Conservation (phyloP, 2,329 filamentous ascomycete genomes). For the Talaromyces sp. region DNA sequence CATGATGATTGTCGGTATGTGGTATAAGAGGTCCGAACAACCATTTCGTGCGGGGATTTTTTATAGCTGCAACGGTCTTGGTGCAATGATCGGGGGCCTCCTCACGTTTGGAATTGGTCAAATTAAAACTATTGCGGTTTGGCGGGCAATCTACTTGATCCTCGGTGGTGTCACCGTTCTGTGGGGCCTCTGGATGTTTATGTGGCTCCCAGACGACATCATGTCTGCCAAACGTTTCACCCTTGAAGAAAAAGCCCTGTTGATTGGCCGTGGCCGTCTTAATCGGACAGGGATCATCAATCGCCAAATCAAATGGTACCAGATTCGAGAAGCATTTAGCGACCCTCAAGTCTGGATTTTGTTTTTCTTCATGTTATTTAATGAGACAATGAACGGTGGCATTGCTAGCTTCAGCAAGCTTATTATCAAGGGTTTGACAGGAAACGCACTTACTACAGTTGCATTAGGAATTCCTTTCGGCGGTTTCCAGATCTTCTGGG, state of each 20-base stretch:
- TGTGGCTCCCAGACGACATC: conserved; percentile 46
- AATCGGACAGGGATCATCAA: conserved; percentile 48
- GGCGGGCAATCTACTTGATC: conserved; percentile 47
- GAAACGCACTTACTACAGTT: conserved; percentile 48
- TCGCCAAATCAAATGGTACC: conserved; percentile 46
- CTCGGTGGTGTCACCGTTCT: conserved; percentile 44
- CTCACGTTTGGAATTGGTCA: conserved; percentile 39
- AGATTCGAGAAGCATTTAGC: conserved; percentile 48
- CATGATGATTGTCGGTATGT: conserved; percentile 56
- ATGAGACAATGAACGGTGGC: conserved; percentile 53
- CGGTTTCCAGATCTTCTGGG: conserved; percentile 53
- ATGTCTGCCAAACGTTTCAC: conserved; percentile 43
- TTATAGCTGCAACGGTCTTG: conserved; percentile 25
- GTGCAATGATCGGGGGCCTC: conserved; percentile 47
- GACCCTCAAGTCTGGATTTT: conserved; percentile 48
- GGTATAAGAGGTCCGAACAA: conserved; percentile 58
- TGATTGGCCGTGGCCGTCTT: conserved; percentile 40
- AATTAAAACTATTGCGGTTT: conserved; percentile 42
- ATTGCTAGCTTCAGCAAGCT: conserved; percentile 56
- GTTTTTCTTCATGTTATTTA: conserved; percentile 48
- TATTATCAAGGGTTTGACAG: conserved; percentile 49
- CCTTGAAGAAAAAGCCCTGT: conserved; percentile 43
- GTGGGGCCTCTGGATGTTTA: conserved; percentile 41
- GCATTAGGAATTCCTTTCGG: conserved; percentile 55
- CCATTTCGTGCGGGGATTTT: conserved; percentile 53